phyloP scores from a whole-genome alignment of 1,284 basidiomycete species.

The Austroboletus novae-zelandiae region DNA sequence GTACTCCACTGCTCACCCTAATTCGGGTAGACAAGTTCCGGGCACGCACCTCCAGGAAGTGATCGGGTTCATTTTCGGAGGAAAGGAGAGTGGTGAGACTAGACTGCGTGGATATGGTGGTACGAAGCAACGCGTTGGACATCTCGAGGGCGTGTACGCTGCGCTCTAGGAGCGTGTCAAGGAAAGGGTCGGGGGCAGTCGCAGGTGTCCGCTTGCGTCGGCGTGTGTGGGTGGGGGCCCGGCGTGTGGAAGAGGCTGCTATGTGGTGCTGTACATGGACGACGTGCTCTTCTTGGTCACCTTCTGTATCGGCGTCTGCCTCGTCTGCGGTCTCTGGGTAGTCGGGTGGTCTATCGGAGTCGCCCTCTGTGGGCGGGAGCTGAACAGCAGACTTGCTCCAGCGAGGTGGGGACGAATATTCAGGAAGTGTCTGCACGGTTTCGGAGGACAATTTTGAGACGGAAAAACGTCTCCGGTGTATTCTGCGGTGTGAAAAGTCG shows the following conservation, averaged over 20 bases:
- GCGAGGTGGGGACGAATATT: conserved; percentile 50
- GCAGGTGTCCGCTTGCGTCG: conserved; percentile 20
- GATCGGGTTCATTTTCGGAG: conserved; percentile 39
- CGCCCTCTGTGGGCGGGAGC: conserved; percentile 25
- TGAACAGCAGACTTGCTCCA: conserved; percentile 16
- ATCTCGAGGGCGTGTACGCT: conserved; percentile 81
- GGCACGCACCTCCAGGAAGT: conserved; percentile 43
- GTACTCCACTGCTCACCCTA: conserved; percentile 39
- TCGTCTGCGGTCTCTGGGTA: conserved; percentile 75
- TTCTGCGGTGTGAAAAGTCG: conserved; percentile 30
- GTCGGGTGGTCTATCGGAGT: conserved; percentile 63
- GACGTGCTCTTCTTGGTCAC: conserved; percentile 16
- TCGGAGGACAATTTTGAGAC: conserved; percentile 63
- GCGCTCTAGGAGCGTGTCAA: conserved; percentile 74
- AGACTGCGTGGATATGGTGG: conserved; percentile 66
- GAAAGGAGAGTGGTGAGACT: conserved; percentile 50
- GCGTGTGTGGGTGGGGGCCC: conserved; percentile 14
- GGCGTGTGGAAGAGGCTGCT: conserved; percentile 16
- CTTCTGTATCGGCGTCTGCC: conserved; percentile 66
- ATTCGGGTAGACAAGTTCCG: conserved; percentile 53
- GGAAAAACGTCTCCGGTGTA: conserved; percentile 57
- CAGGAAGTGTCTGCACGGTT: conserved; percentile 63
- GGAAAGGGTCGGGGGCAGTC: conserved; percentile 41
- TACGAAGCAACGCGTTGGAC: conserved; percentile 73
- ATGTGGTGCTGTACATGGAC: conserved; percentile 32